These are phyloP conservation scores for Colletotrichum sp. DNA, from an alignment of 2,329 filamentous ascomycete genomes.

Conservation along the genomic window DNA sequence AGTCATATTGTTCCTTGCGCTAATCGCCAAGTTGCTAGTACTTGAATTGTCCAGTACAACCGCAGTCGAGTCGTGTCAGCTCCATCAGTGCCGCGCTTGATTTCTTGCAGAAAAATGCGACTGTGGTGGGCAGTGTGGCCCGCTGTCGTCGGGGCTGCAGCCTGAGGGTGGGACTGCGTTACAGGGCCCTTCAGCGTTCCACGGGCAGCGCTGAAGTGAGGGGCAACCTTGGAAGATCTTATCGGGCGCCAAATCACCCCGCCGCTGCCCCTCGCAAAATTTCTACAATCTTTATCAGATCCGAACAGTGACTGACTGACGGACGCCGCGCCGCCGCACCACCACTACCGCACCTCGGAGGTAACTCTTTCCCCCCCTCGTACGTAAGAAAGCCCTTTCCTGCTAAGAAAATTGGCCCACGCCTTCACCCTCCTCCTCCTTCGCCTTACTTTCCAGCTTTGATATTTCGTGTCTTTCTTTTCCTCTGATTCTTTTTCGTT, in stretches of 20 bases:
- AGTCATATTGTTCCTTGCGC: rapidly evolving
- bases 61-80: background rate
- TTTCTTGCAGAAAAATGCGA: background rate
- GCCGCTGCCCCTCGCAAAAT: conserved; percentile 22
- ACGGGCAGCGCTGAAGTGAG: background rate
- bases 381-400: background rate
- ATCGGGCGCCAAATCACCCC: conserved; percentile 16
- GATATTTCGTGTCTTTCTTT: background rate
- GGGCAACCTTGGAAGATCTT: conserved; percentile 12
- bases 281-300: conserved; percentile 19
- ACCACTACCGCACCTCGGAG: conserved; percentile 8
- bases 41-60: too few relatives aligned
- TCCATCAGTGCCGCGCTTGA: background rate
- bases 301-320: background rate
- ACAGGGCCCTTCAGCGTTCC: background rate
- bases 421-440: background rate
- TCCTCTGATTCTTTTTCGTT: background rate
- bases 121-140: background rate
- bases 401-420: conserved; percentile 1
- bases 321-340: background rate
- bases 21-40: rapidly evolving
- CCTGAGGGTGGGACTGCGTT: background rate
- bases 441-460: background rate
- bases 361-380: background rate
- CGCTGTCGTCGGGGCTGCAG: background rate